A percentile compares a stretch with the other conserved stretches of the same genome.
Conservation (phyloP, 2,329 filamentous ascomycete species). For the Daldinia sp. region DNA sequence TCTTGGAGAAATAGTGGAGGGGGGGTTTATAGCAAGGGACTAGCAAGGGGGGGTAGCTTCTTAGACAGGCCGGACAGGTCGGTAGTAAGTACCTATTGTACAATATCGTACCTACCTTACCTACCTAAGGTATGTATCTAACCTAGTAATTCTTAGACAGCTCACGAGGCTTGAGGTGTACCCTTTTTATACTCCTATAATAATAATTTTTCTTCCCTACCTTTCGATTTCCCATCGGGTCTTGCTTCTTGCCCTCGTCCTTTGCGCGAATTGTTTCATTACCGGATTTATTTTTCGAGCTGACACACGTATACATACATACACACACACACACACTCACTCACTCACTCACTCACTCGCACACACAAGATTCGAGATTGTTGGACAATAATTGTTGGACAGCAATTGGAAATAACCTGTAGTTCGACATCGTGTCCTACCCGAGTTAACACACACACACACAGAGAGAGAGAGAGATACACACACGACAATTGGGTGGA, state of each 20-base stretch:
- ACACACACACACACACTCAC: too few relatives aligned
- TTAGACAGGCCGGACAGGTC: background rate
- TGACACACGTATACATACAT: background rate
- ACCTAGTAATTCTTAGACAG: constrained; percentile 9
- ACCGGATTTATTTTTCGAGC: constrained; percentile 10
- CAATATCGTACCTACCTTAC: too few relatives aligned
- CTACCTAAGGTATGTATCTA: too few relatives aligned
- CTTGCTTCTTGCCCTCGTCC: constrained; percentile 7
- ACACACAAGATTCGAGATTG: background rate
- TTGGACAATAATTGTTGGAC: constrained; percentile 3
- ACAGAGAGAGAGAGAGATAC: too few relatives aligned
- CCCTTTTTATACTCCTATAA: constrained; percentile 16
- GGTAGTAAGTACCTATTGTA: too few relatives aligned
- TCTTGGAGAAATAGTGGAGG: constrained; percentile 8
- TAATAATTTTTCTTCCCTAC: constrained; percentile 16
- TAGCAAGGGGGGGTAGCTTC: constrained; percentile 13
- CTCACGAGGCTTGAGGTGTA: constrained; percentile 24
- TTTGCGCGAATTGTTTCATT: constrained; percentile 33
- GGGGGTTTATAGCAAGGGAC: constrained; percentile 15
- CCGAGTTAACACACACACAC: background rate
- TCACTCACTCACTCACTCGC: too few relatives aligned
- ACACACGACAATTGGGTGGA: constrained; percentile 31
- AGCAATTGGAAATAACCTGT: background rate
- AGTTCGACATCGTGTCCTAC: constrained; percentile 28
- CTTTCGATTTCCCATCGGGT: constrained; percentile 12